A percentile compares a stretch with the other conserved stretches of the same genome.
Evolutionary conservation across 257 asterid genomes (phyloP).

Genomic region (Lithospermum erythrorhizon): DNA sequence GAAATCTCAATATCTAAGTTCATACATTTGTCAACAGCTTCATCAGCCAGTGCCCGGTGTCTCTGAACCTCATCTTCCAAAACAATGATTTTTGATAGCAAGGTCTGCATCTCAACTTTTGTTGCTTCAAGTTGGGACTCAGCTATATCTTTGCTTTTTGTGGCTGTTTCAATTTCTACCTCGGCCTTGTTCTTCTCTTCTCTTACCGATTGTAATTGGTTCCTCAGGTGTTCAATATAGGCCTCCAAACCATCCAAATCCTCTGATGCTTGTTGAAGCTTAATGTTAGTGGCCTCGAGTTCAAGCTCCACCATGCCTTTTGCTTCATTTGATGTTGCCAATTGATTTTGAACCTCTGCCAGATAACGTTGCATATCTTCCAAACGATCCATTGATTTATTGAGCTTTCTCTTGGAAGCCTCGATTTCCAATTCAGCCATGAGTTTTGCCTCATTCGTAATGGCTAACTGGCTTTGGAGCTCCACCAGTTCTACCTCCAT

Average conservation of each 20-base stretch:
- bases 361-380: neutral
- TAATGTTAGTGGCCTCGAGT: conserved; percentile 22
- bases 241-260: conserved; percentile 41
- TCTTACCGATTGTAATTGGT: conserved; percentile 27
- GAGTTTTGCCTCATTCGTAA: conserved; percentile 24
- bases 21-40: conserved; percentile 38
- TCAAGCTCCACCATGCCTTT: conserved; percentile 8
- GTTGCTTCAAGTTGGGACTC: conserved; percentile 31
- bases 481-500: conserved; percentile 27
- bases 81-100: conserved; percentile 24
- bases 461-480: conserved; percentile 33
- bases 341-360: neutral
- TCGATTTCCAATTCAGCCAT: conserved; percentile 28
- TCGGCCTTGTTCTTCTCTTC: conserved; percentile 22
- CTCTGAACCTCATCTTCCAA: conserved; percentile 35
- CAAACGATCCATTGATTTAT: neutral
- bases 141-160: conserved; percentile 28
- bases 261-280: conserved; percentile 29
- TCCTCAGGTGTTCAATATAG: conserved; percentile 22
- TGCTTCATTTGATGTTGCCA: neutral
- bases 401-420: conserved; percentile 19
- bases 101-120: conserved; percentile 31
- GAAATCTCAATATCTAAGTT: conserved; percentile 37
- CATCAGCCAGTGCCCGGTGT: conserved; percentile 33
- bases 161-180: conserved; percentile 34